These are phyloP conservation scores for Chaetomiaceae sp. DNA, from an alignment of 2,329 filamentous ascomycete genomes.

Conservation along the genomic window DNA sequence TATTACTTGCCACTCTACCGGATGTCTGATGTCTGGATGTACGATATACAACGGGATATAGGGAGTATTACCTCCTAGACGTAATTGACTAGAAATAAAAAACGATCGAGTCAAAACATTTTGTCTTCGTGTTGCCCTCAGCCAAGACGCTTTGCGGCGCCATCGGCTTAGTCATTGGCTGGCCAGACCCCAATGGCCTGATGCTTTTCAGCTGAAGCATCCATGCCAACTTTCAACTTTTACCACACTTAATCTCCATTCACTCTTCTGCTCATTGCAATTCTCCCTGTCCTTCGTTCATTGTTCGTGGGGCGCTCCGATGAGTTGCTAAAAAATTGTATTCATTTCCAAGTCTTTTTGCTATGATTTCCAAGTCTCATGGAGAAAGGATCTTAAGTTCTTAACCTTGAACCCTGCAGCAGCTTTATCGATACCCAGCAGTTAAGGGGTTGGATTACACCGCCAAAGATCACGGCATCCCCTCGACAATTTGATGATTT, in stretches of 20 bases:
- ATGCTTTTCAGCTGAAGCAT: conserved; percentile 7
- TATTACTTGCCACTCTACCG: conserved; percentile 17
- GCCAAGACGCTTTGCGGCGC: conserved; percentile 1
- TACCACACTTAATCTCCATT: neutral
- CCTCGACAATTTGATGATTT: too few relatives aligned
- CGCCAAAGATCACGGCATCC: too few relatives aligned
- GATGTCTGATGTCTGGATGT: neutral
- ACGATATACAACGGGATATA: neutral
- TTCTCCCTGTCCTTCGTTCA: neutral
- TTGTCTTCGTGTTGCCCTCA: neutral
- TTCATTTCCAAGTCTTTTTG: neutral
- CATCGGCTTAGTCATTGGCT: conserved; percentile 18
- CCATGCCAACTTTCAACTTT: neutral
- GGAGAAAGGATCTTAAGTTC: too few relatives aligned
- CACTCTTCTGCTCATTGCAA: neutral
- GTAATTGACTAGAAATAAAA: neutral
- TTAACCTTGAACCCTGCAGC: neutral
- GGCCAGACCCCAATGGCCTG: conserved; percentile 9
- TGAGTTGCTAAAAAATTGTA: too few relatives aligned
- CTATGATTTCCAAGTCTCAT: too few relatives aligned
- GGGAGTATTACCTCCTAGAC: neutral
- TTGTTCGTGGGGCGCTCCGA: too few relatives aligned
- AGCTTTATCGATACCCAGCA: too few relatives aligned
- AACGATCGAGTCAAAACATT: neutral
- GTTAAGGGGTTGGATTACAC: too few relatives aligned